Percentiles rank a stretch among this genome's conserved stretches.
Evolutionary conservation across 1,284 basidiomycete species (phyloP).

Genomic region (Ceratobasidium theobromae): DNA sequence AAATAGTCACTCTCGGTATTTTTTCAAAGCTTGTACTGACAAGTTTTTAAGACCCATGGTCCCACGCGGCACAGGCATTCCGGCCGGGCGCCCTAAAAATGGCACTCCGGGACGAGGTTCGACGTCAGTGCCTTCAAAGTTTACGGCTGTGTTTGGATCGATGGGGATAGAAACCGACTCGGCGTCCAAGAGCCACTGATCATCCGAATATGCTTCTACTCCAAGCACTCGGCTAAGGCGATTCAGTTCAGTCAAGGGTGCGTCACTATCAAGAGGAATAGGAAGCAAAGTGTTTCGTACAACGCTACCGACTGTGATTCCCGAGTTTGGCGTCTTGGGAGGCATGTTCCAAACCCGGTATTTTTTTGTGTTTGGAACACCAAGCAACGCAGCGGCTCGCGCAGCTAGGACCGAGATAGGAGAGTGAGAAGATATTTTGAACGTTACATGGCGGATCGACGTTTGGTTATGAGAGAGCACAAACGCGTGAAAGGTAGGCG

Average conservation of each 20-base stretch:
- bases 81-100: neutral
- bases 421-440: constrained; percentile 40
- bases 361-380: neutral
- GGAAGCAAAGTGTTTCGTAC: constrained; percentile 5
- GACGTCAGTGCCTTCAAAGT: neutral
- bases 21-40: constrained; percentile 50
- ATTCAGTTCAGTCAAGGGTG: constrained; percentile 13
- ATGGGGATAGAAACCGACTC: constrained; percentile 1
- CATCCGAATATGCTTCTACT: neutral
- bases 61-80: constrained; percentile 46
- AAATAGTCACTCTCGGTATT: neutral
- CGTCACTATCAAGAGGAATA: neutral
- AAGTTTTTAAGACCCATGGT: constrained; percentile 87
- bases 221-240: constrained; percentile 9
- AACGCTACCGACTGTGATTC: neutral
- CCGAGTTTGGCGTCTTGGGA: constrained; percentile 16
- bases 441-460: constrained; percentile 18
- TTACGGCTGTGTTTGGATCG: constrained; percentile 12
- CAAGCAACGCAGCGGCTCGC: constrained; percentile 24
- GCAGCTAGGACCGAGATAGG: constrained; percentile 6
- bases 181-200: constrained; percentile 9
- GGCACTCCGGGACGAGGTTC: neutral
- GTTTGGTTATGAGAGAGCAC: neutral
- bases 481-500: constrained; percentile 65
- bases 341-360: constrained; percentile 34